A percentile compares a stretch with the other conserved stretches of the same genome.
These are phyloP conservation scores for Termitomyces sp. DNA, from an alignment of 768 basidiomycete species.

Conservation along the genomic window DNA sequence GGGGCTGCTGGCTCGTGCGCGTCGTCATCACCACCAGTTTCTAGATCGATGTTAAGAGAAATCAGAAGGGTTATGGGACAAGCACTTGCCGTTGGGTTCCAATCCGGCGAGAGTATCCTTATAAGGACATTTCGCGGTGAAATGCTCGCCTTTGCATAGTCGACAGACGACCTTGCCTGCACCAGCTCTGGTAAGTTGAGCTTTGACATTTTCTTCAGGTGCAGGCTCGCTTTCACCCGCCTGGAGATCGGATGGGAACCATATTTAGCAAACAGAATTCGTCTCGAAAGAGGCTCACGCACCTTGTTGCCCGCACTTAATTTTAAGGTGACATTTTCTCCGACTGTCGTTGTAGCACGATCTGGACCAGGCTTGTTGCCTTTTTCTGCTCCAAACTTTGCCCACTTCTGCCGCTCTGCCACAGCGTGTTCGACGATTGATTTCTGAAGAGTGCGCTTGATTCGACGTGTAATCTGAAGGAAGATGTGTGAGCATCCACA, in stretches of 20 bases:
- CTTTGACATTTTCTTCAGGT: constrained; percentile 64
- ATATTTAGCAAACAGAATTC: not conserved
- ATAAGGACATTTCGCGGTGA: constrained; percentile 98
- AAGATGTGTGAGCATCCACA: not conserved
- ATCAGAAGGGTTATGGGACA: not conserved
- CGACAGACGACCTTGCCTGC: constrained; percentile 90
- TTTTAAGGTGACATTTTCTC: constrained; percentile 48
- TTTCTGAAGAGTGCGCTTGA: constrained; percentile 84
- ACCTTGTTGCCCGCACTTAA: constrained; percentile 61
- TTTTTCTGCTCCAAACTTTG: constrained; percentile 90
- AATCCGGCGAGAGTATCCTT: constrained; percentile 87
- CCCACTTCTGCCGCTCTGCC: constrained; percentile 90
- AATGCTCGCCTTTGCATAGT: constrained; percentile 95
- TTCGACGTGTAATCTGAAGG: constrained; percentile 76
- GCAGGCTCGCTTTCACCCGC: constrained; percentile 63
- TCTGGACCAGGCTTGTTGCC: constrained; percentile 88
- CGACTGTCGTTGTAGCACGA: constrained; percentile 91
- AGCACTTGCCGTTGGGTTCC: constrained; percentile 49
- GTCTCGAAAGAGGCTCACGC: constrained; percentile 5
- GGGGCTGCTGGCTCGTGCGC: constrained; percentile 29
- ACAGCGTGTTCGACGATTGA: constrained; percentile 92
- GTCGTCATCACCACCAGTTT: constrained; percentile 37
- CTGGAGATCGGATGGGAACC: constrained; percentile 25
- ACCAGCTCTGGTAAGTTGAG: constrained; percentile 65
- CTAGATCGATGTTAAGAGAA: constrained; percentile 10